These are phyloP conservation scores for Gypsophila paniculata DNA, from an alignment of 179 eudicot genomes.

Conservation along the genomic window DNA sequence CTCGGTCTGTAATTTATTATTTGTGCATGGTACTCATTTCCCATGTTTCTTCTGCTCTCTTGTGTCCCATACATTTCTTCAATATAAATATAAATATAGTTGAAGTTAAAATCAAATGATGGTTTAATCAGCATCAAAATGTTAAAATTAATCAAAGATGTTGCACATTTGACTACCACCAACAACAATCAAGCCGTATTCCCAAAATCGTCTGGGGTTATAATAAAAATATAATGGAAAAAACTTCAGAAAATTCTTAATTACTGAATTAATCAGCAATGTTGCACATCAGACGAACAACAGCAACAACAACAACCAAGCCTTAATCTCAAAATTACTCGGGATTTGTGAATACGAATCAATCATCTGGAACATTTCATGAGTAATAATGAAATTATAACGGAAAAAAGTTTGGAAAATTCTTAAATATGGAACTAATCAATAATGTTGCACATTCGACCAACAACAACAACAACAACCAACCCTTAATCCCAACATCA, in stretches of 20 bases:
- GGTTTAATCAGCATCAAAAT: not conserved
- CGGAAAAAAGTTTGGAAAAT: too few species aligned
- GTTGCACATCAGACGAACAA: not conserved
- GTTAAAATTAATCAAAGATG: not conserved
- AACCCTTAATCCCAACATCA: too few species aligned
- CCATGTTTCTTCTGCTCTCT: conserved; percentile 50
- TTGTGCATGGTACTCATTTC: conserved; percentile 57
- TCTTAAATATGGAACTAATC: not conserved
- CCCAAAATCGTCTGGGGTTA: too few species aligned
- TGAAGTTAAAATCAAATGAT: not conserved
- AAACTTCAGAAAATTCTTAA: too few species aligned
- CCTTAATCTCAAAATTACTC: too few species aligned
- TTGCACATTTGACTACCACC: not conserved
- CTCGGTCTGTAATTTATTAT: conserved; percentile 77
- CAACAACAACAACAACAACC: too few species aligned
- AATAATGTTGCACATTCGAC: not conserved
- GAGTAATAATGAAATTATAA: too few species aligned
- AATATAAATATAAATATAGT: not conserved
- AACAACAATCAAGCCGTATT: too few species aligned
- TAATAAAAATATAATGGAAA: too few species aligned
- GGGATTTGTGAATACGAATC: too few species aligned
- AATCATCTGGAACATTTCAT: too few species aligned
- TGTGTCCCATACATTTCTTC: conserved; percentile 55
- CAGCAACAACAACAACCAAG: too few species aligned
- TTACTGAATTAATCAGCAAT: not conserved